These are phyloP conservation scores for Amoeboradix gromovi DNA, from an alignment of 371 early-diverging fungal genomes.

Conservation along the genomic window DNA sequence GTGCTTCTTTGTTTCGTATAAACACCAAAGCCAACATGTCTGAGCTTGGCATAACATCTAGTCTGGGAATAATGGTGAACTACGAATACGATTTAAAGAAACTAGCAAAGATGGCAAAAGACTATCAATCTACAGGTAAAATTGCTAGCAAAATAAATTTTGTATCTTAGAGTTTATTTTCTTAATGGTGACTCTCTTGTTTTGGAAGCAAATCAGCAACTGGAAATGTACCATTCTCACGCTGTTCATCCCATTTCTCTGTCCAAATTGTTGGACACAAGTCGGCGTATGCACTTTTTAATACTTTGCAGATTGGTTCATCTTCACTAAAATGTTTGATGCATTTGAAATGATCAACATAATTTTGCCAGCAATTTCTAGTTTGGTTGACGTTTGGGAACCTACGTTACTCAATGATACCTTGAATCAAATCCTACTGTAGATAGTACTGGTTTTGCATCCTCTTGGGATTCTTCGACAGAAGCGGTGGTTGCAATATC, in stretches of 20 bases:
- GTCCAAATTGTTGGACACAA: conserved; percentile 59
- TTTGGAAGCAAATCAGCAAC: background rate
- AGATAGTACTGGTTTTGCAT: background rate
- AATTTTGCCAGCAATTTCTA: conserved; percentile 58
- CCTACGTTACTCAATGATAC: background rate
- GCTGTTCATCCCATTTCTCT: conserved; percentile 1
- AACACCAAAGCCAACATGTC: background rate
- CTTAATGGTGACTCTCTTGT: too few species aligned
- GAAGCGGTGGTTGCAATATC: background rate
- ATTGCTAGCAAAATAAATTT: too few species aligned
- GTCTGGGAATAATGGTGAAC: background rate
- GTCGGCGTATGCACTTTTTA: conserved; percentile 34
- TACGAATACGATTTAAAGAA: background rate
- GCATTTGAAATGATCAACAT: conserved; percentile 49
- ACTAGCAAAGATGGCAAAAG: background rate
- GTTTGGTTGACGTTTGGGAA: conserved; percentile 9
- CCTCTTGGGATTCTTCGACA: background rate
- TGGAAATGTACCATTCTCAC: background rate
- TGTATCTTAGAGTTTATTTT: too few species aligned
- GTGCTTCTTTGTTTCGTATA: background rate
- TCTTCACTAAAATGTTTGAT: conserved; percentile 61
- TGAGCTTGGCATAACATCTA: background rate
- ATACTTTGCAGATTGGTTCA: conserved; percentile 53
- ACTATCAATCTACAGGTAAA: background rate
- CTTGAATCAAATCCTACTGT: background rate